A percentile compares a stretch with the other conserved stretches of the same genome.
Conservation (phyloP, 208 protist genomes). For the Crithidia mellificae region DNA sequence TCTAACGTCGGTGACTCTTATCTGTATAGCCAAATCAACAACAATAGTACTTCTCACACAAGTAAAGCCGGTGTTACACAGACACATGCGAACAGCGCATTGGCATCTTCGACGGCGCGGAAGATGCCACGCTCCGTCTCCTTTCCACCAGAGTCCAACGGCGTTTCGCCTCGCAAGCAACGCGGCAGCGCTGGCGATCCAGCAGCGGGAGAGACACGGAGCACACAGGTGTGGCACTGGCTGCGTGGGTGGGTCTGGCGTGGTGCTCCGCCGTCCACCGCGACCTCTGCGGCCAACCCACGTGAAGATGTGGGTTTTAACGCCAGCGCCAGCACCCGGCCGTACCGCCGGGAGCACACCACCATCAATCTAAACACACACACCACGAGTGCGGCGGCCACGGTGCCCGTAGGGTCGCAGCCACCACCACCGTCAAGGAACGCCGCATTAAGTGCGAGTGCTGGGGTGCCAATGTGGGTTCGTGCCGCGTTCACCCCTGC, state of each 20-base stretch:
- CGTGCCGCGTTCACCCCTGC: constrained; percentile 21
- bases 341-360: background rate
- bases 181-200: background rate
- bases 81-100: too few relatives aligned
- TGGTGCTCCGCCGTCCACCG: background rate
- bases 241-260: constrained; percentile 13
- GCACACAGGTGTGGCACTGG: constrained; percentile 2
- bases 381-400: background rate
- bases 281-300: background rate
- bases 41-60: background rate
- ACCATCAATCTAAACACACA: too few relatives aligned
- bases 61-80: too few relatives aligned
- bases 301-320: background rate
- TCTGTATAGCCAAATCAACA: background rate
- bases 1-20: background rate
- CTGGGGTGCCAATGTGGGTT: constrained; percentile 16
- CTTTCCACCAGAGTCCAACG: background rate
- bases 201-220: background rate
- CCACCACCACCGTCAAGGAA: background rate
- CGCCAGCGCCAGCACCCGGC: background rate
- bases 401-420: background rate
- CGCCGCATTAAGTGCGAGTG: background rate
- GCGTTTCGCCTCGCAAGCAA: background rate
- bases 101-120: too few relatives aligned
- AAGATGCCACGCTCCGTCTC: constrained; percentile 9